A percentile compares a stretch with the other conserved stretches of the same genome.
Evolutionary conservation across 116 monocot species (phyloP).

Genomic region (Dioscorea cayenensis): DNA sequence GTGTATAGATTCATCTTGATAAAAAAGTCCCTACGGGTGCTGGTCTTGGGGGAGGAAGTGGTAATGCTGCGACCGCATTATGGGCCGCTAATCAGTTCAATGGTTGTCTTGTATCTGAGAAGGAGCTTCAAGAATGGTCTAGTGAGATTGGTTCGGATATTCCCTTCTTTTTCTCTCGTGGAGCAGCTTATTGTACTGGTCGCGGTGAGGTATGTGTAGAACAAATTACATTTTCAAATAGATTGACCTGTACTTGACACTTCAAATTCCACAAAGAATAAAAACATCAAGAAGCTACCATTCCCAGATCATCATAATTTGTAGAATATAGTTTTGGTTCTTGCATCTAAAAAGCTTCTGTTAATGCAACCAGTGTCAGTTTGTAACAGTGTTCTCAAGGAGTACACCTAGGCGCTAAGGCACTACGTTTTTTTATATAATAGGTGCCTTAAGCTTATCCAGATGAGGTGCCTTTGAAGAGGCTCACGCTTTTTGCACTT

Average conservation of each 20-base stretch:
- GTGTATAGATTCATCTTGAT: slow-evolving; percentile 80
- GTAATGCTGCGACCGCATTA: slow-evolving; percentile 94
- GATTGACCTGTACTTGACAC: neutral
- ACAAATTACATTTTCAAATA: neutral
- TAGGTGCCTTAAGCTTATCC: no score
- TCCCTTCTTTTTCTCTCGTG: slow-evolving; percentile 95
- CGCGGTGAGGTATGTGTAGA: slow-evolving; percentile 77
- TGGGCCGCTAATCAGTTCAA: slow-evolving; percentile 98
- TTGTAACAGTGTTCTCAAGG: no score
- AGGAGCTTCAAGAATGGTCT: slow-evolving; percentile 93
- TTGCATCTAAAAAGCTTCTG: no score
- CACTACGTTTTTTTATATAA: no score
- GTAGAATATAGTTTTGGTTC: no score
- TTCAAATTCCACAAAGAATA: neutral
- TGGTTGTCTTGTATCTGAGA: slow-evolving; percentile 67
- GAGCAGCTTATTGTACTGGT: slow-evolving; percentile 95
- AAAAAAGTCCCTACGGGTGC: slow-evolving; percentile 97
- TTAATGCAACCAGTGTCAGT: no score
- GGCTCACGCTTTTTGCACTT: no score
- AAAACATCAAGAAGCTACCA: no score
- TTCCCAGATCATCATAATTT: no score
- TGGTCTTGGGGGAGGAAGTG: slow-evolving; percentile 97
- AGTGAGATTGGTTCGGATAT: slow-evolving; percentile 94
- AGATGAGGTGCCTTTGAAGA: no score
- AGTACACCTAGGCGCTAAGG: no score